Base-by-base conservation (phyloP, 352 stramenopile genomes). In the Pythium dissimile region DNA sequence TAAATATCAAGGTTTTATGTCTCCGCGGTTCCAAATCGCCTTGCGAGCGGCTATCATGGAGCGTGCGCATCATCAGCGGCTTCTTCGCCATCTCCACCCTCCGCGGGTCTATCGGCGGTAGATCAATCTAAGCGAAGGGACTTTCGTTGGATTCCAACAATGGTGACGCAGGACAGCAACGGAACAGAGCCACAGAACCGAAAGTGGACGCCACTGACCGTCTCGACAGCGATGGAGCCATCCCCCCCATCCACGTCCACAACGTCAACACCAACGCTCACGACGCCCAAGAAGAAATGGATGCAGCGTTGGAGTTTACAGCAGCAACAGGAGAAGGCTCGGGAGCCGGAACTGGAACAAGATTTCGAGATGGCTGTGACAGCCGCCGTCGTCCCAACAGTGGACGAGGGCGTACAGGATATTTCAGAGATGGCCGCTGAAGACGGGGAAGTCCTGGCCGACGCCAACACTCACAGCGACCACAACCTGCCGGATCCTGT, bases 271-370 rank as follows among this genome's bases (percentile, higher is more conserved):
- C 50, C 68, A 18, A 67, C 71, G 32, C 30, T 62, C 26, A 62
- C 88, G 15, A 88, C 82, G 51, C 82, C 80, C 48, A 89, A 92
- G 69, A 83, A 88, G 69, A 73, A 74, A 50, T 92, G 82, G 82
- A 89, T 92, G 43, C 76, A 83, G 64, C 55, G 73, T 5, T 92
- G 82, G 82, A 88, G 66, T 31, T 70, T 73, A 15, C 71, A 91
- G 59, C 35, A 73, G 47, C 16, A 28, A 20, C 39, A 50, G 38
- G 18, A 30, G 21, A 23, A 44, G 27, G 31, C 20, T 24, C 10
- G 13, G n/a, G 27, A 27, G 26, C 35, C 6, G 23, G 9, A 28
- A 52, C 53, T 32, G 41, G 41, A 49, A 35, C 20, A 47, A 9
- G n/a, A n/a, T n/a, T n/a, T n/a, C n/a, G n/a, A n/a, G n/a, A n/a